phyloP scores from a whole-genome alignment of 495 filamentous ascomycete species.

The Xylaria cubensis region DNA sequence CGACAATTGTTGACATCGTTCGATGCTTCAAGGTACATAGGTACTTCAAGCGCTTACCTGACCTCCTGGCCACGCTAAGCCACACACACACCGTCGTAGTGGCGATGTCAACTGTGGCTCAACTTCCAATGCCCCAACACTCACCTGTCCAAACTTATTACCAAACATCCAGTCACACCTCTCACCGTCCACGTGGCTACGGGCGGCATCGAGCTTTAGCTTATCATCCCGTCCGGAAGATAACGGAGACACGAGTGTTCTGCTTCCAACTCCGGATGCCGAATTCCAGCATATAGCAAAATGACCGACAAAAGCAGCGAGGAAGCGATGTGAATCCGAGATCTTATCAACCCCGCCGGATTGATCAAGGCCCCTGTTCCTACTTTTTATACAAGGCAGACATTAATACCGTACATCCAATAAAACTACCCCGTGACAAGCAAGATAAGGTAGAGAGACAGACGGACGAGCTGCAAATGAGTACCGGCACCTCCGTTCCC shows the following conservation, averaged over 20 bases:
- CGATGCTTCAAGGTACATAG: slow-evolving; percentile 9
- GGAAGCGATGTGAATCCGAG: slow-evolving; percentile 21
- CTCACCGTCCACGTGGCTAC: slow-evolving; percentile 21
- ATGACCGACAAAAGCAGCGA: slow-evolving; percentile 14
- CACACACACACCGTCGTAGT: background rate
- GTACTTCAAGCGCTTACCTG: background rate
- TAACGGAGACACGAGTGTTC: background rate
- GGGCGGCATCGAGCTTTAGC: background rate
- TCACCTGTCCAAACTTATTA: background rate
- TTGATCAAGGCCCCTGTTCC: background rate
- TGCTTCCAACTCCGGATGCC: background rate
- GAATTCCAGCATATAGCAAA: background rate
- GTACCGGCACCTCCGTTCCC: slow-evolving; percentile 38
- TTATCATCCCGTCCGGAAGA: background rate
- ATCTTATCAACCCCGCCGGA: slow-evolving; percentile 4
- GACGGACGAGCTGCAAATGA: slow-evolving; percentile 28
- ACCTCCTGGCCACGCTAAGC: background rate
- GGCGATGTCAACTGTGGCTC: slow-evolving; percentile 13
- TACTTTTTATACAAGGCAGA: background rate
- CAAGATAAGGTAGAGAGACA: background rate
- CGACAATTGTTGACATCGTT: background rate
- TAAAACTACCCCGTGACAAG: background rate
- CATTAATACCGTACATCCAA: too few species aligned
- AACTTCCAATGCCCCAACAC: background rate
- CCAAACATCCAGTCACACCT: slow-evolving; percentile 14